These are phyloP conservation scores for Trichosporon coremiiforme DNA, from an alignment of 1,284 basidiomycete genomes.

Conservation along the genomic window DNA sequence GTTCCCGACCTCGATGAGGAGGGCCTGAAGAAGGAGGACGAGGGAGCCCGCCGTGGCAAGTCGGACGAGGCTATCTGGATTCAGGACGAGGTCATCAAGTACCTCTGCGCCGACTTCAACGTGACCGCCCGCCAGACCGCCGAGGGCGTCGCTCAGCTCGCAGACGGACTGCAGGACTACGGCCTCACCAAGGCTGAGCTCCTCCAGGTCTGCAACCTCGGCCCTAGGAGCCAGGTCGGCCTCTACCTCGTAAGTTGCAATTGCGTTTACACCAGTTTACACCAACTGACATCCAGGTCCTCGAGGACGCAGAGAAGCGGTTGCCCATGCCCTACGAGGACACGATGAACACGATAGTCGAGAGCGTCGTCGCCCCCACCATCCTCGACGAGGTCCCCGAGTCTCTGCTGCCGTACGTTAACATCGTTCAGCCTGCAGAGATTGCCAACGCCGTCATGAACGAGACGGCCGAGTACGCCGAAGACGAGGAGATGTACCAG, in stretches of 20 bases:
- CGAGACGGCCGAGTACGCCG: conserved; percentile 40
- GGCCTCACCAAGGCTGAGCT: conserved; percentile 87
- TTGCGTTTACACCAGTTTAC: no score
- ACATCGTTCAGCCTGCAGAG: conserved; percentile 26
- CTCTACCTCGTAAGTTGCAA: conserved; percentile 77
- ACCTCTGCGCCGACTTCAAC: conserved; percentile 61
- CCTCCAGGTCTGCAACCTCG: conserved; percentile 84
- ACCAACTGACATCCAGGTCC: conserved; percentile 62
- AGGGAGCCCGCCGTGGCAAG: conserved; percentile 54
- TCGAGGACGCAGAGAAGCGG: conserved; percentile 85
- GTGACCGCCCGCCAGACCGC: conserved; percentile 70
- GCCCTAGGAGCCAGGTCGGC: conserved; percentile 77
- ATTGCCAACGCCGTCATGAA: conserved; percentile 35
- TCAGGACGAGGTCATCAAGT: conserved; percentile 82
- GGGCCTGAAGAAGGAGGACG: conserved; percentile 59
- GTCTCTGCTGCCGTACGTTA: conserved; percentile 39
- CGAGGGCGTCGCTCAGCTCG: conserved; percentile 67
- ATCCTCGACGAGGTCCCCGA: conserved; percentile 34
- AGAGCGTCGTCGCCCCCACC: conserved; percentile 58
- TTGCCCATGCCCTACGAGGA: conserved; percentile 61
- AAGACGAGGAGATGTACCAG: conserved; percentile 44
- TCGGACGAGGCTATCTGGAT: conserved; percentile 82
- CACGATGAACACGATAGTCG: conserved; percentile 70
- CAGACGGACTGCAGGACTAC: conserved; percentile 67
- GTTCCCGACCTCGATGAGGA: conserved; percentile 44